A percentile compares a stretch with the other conserved stretches of the same genome.
Evolutionary conservation across 1,284 basidiomycete genomes (phyloP).

Genomic region (Moesziomyces parantarcticus): DNA sequence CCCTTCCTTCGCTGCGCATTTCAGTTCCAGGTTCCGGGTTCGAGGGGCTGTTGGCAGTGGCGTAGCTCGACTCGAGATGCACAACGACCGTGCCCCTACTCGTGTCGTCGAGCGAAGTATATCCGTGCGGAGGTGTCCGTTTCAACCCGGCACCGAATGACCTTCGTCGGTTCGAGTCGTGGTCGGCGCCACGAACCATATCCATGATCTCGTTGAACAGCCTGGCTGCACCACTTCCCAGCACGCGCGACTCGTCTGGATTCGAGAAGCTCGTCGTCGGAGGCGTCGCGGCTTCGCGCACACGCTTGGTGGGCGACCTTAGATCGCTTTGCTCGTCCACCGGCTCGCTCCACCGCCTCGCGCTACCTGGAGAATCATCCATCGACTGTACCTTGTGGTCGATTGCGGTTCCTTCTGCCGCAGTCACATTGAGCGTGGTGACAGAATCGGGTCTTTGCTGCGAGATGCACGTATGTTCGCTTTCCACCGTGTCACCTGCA

Average conservation of each 20-base stretch:
- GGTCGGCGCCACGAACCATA: constrained; percentile 18
- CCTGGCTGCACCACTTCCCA: constrained; percentile 16
- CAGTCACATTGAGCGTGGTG: neutral
- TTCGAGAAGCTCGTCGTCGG: constrained; percentile 16
- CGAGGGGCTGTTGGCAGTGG: constrained; percentile 10
- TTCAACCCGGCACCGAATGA: neutral
- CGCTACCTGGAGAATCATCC: constrained; percentile 34
- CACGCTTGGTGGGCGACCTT: constrained; percentile 25
- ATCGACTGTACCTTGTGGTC: neutral
- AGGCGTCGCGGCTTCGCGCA: neutral
- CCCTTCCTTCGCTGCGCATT: neutral
- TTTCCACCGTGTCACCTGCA: constrained; percentile 9
- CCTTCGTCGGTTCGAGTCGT: constrained; percentile 3
- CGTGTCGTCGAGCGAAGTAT: constrained; percentile 14
- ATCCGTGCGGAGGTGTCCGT: constrained; percentile 15
- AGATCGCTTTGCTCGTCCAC: constrained; percentile 9
- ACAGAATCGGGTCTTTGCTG: neutral
- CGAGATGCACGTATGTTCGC: constrained; percentile 16
- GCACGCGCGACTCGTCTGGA: constrained; percentile 5
- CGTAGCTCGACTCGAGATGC: constrained; percentile 14
- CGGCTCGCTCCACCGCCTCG: constrained; percentile 1
- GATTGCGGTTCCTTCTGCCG: too few relatives aligned
- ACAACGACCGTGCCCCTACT: constrained; percentile 18
- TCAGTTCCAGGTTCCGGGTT: neutral
- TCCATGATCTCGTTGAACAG: constrained; percentile 40